A percentile compares a stretch with the other conserved stretches of the same genome.
Evolutionary conservation across 768 basidiomycete genomes (phyloP).

Genomic region (Podaxis sp.): DNA sequence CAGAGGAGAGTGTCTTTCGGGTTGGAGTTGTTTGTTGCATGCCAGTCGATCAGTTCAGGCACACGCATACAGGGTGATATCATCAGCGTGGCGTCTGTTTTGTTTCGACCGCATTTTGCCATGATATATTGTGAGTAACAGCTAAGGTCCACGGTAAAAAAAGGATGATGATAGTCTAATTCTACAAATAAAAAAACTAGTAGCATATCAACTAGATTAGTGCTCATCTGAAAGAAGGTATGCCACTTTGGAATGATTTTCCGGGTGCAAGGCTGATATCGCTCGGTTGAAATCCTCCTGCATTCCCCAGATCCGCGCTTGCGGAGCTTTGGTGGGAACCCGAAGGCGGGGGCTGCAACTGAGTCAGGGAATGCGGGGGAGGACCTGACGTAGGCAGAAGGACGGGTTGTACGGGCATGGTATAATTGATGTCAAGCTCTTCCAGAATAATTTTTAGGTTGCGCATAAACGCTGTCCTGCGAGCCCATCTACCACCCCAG

Average conservation of each 20-base stretch:
- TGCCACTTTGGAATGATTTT: constrained; percentile 19
- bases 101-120: too few relatives aligned
- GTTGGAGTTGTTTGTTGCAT: constrained; percentile 8
- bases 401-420: constrained; percentile 71
- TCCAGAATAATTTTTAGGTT: constrained; percentile 68
- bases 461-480: constrained; percentile 76
- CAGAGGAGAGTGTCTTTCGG: constrained; percentile 8
- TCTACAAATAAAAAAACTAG: background rate
- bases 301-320: constrained; percentile 21
- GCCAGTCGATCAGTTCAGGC: background rate
- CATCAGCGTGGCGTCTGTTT: too few relatives aligned
- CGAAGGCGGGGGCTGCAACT: constrained; percentile 17
- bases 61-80: too few relatives aligned
- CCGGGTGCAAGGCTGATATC: constrained; percentile 21
- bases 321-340: background rate
- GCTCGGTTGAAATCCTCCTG: constrained; percentile 24
- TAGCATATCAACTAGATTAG: background rate
- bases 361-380: constrained; percentile 11
- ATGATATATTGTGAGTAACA: too few relatives aligned
- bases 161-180: background rate
- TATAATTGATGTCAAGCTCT: constrained; percentile 71
- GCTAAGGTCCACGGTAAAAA: background rate
- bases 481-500: constrained; percentile 78
- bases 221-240: constrained; percentile 16
- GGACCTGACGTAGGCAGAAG: constrained; percentile 39